Conservation (phyloP, 192 early-diverging fungal species). For the Lunasporangiospora selenospora region DNA sequence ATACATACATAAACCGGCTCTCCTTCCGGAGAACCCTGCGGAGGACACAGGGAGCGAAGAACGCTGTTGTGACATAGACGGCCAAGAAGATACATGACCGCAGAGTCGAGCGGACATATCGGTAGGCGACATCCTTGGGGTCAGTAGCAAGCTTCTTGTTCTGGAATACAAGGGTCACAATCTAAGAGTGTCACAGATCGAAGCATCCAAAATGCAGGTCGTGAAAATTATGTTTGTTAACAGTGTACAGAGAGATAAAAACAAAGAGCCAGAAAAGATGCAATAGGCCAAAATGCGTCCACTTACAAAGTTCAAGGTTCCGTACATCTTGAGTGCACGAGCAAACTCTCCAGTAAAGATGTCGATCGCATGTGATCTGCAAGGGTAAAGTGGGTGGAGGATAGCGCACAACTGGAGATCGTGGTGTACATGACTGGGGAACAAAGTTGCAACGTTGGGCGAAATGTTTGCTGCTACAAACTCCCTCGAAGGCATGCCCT, state of each 20-base stretch:
- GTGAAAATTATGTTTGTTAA: too few species aligned
- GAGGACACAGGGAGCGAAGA: constrained; percentile 61
- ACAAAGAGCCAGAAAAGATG: background rate
- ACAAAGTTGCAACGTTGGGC: constrained; percentile 57
- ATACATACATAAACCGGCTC: constrained; percentile 51
- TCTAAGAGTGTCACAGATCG: too few species aligned
- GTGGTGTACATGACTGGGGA: constrained; percentile 54
- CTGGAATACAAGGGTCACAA: constrained; percentile 54
- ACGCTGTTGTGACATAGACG: constrained; percentile 55
- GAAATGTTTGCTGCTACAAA: constrained; percentile 58
- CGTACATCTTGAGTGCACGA: constrained; percentile 64
- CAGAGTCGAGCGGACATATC: constrained; percentile 58
- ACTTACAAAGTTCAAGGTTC: constrained; percentile 66
- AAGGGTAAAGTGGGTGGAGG: constrained; percentile 66
- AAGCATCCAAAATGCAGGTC: too few species aligned
- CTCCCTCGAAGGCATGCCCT: constrained; percentile 55
- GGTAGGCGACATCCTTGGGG: constrained; percentile 50
- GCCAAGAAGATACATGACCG: constrained; percentile 69
- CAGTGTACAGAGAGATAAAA: background rate
- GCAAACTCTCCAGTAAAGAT: constrained; percentile 56
- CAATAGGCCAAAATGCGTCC: background rate
- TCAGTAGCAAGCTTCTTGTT: constrained; percentile 42
- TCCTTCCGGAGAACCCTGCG: constrained; percentile 60
- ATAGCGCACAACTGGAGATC: constrained; percentile 63
- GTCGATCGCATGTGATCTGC: constrained; percentile 46